Evolutionary conservation across 371 early-diverging fungal genomes (phyloP), one percentile per base, ranked within the genome.

Genomic region (Lichtheimia corymbifera): DNA sequence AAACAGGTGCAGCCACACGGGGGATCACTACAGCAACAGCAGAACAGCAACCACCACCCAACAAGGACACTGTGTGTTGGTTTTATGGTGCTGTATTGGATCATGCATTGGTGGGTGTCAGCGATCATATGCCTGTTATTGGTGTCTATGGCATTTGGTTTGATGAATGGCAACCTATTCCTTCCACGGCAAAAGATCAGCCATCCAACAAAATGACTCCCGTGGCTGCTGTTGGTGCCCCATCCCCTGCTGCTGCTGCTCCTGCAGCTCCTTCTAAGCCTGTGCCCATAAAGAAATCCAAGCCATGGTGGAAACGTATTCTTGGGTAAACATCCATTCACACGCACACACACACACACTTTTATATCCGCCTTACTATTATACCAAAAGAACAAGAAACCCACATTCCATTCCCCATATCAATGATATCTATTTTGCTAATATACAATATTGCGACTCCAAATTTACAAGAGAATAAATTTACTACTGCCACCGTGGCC

Each of bases 111-210:
- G 56, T 64, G 22, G 76, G 76, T 52, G 67, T 69, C 13, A 74
- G 74, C 50, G 87, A 87, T 49, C 87, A 87, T 68, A 71, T 77
- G 53, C 87, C 87, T 20, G 86, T 87, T 18, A 75, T 83, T 17
- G 87, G 80, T 11, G 75, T 80, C 5, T 85, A 79, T 73, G 82
- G 80, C 0, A 74, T 83, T 2, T 72, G 67, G 15, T 84, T 85
- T 43, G 78, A 83, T 65, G 70, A 71, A 53, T 73, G 73, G 73
- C 45, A 43, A 40, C 55, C 28, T 24, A 61, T 35, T 35, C 35
- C 35, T 35, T 35, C 35, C 9, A 35, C 35, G 9, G 9, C 35
- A 35, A 13, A 52, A 35, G 53, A 61, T 35, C 35, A 35, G 2
- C 35, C 35, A 35, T 35, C 35, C 35, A 35, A 6, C 35, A 35